Percentiles rank a stretch among this genome's conserved stretches.
phyloP scores from a whole-genome alignment of 257 asterid species.

The Jacaranda copaia region DNA sequence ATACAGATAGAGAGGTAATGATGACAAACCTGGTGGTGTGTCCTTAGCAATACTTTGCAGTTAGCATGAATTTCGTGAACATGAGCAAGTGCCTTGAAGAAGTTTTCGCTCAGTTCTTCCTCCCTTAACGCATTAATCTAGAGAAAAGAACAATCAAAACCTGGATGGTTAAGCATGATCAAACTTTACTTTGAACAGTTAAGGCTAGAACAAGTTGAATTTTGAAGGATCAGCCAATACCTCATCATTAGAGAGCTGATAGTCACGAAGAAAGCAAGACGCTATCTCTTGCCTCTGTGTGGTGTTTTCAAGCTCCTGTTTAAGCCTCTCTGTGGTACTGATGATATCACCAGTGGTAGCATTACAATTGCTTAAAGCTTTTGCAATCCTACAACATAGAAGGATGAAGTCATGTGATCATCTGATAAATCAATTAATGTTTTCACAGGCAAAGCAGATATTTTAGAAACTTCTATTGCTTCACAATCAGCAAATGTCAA shows the following conservation, averaged over 20 bases:
- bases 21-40: slow-evolving; percentile 94
- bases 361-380: slow-evolving; percentile 87
- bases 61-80: slow-evolving; percentile 98
- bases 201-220: slow-evolving; percentile 19
- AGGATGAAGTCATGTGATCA: slow-evolving; percentile 26
- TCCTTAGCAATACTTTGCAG: slow-evolving; percentile 91
- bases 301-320: slow-evolving; percentile 92
- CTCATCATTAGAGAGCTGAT: slow-evolving; percentile 97
- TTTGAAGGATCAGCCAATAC: slow-evolving; percentile 45
- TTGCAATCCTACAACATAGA: slow-evolving; percentile 71
- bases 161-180: slow-evolving; percentile 31
- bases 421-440: slow-evolving; percentile 7
- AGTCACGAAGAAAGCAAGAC: slow-evolving; percentile 94
- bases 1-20: slow-evolving; percentile 29
- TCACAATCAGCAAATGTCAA: slow-evolving; percentile 5
- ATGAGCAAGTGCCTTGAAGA: slow-evolving; percentile 97
- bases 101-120: slow-evolving; percentile 84
- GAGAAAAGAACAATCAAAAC: slow-evolving; percentile 37
- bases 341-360: slow-evolving; percentile 96
- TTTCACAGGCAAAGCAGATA: neutral
- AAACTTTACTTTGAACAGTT: slow-evolving; percentile 17
- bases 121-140: slow-evolving; percentile 92
- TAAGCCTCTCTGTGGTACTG: slow-evolving; percentile 96
- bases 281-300: slow-evolving; percentile 96
- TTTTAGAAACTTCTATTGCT: neutral